Evolutionary conservation across 345 rosid genomes (phyloP).

Genomic region (Brassica incana): DNA sequence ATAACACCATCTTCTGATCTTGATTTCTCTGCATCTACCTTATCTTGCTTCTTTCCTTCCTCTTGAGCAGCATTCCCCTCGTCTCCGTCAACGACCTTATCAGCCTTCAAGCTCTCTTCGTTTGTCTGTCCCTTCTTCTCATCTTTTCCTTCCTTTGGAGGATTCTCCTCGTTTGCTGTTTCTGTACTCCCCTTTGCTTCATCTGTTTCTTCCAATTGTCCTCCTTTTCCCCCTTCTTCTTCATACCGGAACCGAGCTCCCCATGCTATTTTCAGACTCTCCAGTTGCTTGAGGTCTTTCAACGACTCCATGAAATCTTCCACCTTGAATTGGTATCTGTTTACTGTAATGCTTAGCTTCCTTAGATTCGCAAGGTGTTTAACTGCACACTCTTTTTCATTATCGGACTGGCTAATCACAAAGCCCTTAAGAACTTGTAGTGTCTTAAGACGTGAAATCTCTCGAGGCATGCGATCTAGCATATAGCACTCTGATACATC

Average conservation of each 20-base stretch:
- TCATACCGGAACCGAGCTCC: conserved; percentile 28
- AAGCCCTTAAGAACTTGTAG: conserved; percentile 67
- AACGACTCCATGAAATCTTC: conserved; percentile 1
- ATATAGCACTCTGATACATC: conserved; percentile 58
- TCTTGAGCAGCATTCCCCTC: not conserved
- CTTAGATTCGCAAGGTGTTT: conserved; percentile 9
- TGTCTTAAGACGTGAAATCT: conserved; percentile 29
- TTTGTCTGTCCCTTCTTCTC: conserved; percentile 18
- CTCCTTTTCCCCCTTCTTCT: not conserved
- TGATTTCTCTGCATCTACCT: not conserved
- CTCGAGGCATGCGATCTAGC: conserved; percentile 51
- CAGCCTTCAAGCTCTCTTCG: not conserved
- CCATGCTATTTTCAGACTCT: conserved; percentile 46
- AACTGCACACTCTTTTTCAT: conserved; percentile 23
- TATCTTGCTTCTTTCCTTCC: not conserved
- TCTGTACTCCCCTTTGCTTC: no score
- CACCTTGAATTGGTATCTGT: not conserved
- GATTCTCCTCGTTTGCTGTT: not conserved
- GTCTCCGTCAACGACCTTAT: conserved; percentile 1
- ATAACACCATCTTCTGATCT: not conserved
- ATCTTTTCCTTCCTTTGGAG: not conserved
- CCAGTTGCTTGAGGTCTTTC: conserved; percentile 11
- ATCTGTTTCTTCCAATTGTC: not conserved
- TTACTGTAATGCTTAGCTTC: conserved; percentile 48
- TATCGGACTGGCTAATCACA: conserved; percentile 40